Evolutionary conservation across 441 rosid genomes (phyloP).

Genomic region (Cnidoscolus chayamansa): DNA sequence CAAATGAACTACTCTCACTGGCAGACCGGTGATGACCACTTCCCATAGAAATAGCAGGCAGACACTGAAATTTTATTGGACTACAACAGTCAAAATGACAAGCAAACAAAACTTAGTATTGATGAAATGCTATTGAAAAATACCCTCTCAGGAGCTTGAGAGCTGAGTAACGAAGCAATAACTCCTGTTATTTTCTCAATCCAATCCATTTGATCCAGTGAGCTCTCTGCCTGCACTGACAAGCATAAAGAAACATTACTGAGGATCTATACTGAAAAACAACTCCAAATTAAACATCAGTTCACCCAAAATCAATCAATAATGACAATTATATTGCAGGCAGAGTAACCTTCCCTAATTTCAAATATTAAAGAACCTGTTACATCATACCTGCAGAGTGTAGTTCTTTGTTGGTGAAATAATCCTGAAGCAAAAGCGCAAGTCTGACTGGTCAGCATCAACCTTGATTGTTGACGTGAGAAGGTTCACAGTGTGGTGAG

Average conservation of each 20-base stretch:
- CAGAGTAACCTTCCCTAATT: constrained; percentile 3
- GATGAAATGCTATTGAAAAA: neutral
- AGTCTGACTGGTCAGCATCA: constrained; percentile 95
- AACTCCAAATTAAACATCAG: constrained; percentile 6
- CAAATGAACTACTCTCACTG: constrained; percentile 99
- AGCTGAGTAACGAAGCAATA: neutral
- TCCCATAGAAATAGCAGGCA: constrained; percentile 78
- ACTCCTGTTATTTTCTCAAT: constrained; percentile 26
- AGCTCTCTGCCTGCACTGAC: constrained; percentile 99
- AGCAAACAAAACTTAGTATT: constrained; percentile 13
- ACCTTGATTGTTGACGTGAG: constrained; percentile 97
- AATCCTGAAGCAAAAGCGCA: constrained; percentile 97
- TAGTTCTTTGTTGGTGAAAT: constrained; percentile 97
- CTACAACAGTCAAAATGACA: constrained; percentile 27
- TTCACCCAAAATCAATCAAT: neutral
- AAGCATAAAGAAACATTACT: constrained; percentile 47
- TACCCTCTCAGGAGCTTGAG: neutral
- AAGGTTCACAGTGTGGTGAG: constrained; percentile 98
- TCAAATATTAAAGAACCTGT: constrained; percentile 25
- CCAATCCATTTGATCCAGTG: constrained; percentile 99
- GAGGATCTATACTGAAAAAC: constrained; percentile 25
- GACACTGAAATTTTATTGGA: constrained; percentile 56
- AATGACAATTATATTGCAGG: neutral
- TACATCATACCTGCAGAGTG: constrained; percentile 82
- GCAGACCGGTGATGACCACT: constrained; percentile 97